Conservation (phyloP, 441 rosid species). For the Biscutella auriculata region DNA sequence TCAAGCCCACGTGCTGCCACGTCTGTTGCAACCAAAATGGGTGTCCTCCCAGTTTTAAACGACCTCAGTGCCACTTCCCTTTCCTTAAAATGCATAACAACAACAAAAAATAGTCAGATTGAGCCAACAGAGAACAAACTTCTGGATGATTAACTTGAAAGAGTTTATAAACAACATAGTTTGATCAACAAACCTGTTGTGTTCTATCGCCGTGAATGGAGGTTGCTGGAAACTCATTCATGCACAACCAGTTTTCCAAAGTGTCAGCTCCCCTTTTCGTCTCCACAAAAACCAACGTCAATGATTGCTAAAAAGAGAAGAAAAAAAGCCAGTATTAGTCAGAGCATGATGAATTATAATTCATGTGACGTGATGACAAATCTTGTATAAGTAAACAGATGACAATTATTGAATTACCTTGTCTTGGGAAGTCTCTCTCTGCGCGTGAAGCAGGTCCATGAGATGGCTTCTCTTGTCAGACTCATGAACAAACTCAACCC, state of each 20-base stretch:
- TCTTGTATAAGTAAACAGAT: too few relatives aligned
- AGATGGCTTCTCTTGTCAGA: constrained; percentile 48
- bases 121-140: background rate
- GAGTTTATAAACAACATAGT: too few relatives aligned
- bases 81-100: constrained; percentile 23
- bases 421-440: background rate
- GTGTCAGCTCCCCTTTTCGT: constrained; percentile 46
- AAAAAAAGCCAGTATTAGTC: too few relatives aligned
- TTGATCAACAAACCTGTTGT: constrained; percentile 22
- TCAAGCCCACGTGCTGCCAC: constrained; percentile 52
- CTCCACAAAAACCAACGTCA: constrained; percentile 54
- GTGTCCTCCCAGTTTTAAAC: constrained; percentile 43
- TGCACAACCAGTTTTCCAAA: constrained; percentile 38
- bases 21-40: constrained; percentile 46
- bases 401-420: too few relatives aligned
- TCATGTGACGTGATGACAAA: too few relatives aligned
- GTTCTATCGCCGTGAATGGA: constrained; percentile 48
- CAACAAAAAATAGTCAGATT: background rate
- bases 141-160: too few relatives aligned
- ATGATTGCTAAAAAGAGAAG: constrained; percentile 29
- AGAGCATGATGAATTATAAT: too few relatives aligned
- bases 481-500: constrained; percentile 39
- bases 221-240: constrained; percentile 19
- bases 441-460: constrained; percentile 54
- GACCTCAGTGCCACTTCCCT: constrained; percentile 44